These are phyloP conservation scores for Thinopyrum elongatum DNA, from an alignment of 176 grass and related monocot species.

Conservation along the genomic window DNA sequence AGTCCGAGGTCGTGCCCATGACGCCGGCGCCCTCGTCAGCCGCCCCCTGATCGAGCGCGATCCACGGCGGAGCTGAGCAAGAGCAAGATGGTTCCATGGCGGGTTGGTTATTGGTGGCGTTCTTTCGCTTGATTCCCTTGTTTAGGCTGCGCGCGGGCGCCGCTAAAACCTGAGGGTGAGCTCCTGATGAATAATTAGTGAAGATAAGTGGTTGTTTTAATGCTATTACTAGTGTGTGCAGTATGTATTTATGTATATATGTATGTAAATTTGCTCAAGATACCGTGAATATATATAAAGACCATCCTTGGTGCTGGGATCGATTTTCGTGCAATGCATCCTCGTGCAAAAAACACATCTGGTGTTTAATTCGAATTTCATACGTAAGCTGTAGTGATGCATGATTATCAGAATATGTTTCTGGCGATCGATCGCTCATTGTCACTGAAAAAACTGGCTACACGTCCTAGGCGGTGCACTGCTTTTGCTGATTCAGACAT, in stretches of 20 bases:
- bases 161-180: neutral
- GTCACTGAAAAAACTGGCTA: neutral
- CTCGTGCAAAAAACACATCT: neutral
- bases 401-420: neutral
- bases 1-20: slow-evolving; percentile 17
- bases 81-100: neutral
- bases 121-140: neutral
- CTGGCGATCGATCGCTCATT: neutral
- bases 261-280: slow-evolving; percentile 20
- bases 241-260: neutral
- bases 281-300: neutral
- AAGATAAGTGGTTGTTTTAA: neutral
- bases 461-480: neutral
- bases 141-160: neutral
- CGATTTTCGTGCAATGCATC: neutral
- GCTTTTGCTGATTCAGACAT: neutral
- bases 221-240: neutral
- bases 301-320: neutral
- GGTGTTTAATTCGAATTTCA: neutral
- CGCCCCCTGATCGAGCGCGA: neutral
- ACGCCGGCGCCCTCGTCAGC: neutral
- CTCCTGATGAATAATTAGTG: slow-evolving; percentile 26
- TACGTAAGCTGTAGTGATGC: no score
- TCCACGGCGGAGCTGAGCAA: neutral
- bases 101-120: slow-evolving; percentile 4